These are phyloP conservation scores for Aeschynomene evenia DNA, from an alignment of 306 rosid species.

Conservation along the genomic window DNA sequence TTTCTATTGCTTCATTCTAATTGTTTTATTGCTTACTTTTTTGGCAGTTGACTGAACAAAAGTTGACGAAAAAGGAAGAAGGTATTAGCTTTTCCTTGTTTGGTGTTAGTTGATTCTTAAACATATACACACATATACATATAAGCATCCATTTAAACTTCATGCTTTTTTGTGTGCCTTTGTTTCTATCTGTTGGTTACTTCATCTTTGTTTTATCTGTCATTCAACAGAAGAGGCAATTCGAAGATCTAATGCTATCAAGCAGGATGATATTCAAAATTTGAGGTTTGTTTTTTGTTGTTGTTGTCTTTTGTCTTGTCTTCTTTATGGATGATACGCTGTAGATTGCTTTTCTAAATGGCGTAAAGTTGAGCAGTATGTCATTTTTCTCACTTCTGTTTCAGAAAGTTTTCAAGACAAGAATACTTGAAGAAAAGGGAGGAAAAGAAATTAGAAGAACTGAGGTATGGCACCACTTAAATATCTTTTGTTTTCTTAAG, in stretches of 20 bases:
- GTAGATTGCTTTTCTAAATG: background rate
- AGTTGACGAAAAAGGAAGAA: constrained; percentile 72
- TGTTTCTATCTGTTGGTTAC: constrained; percentile 17
- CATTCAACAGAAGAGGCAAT: constrained; percentile 71
- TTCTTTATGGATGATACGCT: background rate
- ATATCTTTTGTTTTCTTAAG: constrained; percentile 13
- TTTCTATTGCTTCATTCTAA: constrained; percentile 18
- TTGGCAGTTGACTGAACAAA: constrained; percentile 68
- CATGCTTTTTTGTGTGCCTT: constrained; percentile 14
- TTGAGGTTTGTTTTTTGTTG: constrained; percentile 58
- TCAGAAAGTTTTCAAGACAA: constrained; percentile 82
- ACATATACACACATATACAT: background rate
- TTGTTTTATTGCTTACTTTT: constrained; percentile 19
- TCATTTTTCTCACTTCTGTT: constrained; percentile 21
- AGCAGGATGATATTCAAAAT: constrained; percentile 44
- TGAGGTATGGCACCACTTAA: constrained; percentile 51
- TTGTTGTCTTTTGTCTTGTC: background rate
- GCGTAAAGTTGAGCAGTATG: constrained; percentile 24
- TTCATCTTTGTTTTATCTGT: constrained; percentile 38
- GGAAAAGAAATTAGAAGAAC: constrained; percentile 83
- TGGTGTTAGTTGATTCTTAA: constrained; percentile 10
- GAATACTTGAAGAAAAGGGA: constrained; percentile 93
- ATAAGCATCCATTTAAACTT: background rate
- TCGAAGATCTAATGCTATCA: constrained; percentile 70
- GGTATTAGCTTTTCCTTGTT: constrained; percentile 42